phyloP scores from a whole-genome alignment of 1,284 basidiomycete species.

The Vanrija humicola region DNA sequence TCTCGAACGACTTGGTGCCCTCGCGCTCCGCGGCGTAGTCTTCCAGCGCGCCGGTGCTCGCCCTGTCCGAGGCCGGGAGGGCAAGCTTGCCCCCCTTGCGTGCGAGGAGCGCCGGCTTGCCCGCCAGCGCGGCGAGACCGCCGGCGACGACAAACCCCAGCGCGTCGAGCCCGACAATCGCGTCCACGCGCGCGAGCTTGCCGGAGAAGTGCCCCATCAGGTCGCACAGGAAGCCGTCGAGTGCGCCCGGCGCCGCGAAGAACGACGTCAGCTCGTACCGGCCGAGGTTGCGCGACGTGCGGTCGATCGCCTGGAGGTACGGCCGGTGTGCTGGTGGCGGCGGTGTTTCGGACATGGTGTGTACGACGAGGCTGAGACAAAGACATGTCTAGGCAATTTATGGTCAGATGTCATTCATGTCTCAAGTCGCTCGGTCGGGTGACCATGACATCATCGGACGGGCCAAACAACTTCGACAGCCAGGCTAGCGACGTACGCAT shows the following conservation, averaged over 20 bases:
- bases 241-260: constrained; percentile 11
- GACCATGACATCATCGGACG: too few relatives aligned
- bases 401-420: too few relatives aligned
- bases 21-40: constrained; percentile 3
- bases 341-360: neutral
- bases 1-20: constrained; percentile 12
- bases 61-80: constrained; percentile 1
- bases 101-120: constrained; percentile 5
- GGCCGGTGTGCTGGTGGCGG: constrained; percentile 2
- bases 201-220: constrained; percentile 1
- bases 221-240: constrained; percentile 5
- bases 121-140: neutral
- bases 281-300: constrained; percentile 1
- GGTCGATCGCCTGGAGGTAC: constrained; percentile 13
- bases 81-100: constrained; percentile 14
- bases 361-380: too few relatives aligned
- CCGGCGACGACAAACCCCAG: constrained; percentile 13
- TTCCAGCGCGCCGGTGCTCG: neutral
- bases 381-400: too few relatives aligned
- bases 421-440: too few relatives aligned
- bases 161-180: constrained; percentile 14
- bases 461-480: too few relatives aligned
- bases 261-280: constrained; percentile 19
- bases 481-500: too few relatives aligned
- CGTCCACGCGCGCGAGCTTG: constrained; percentile 4